Evolutionary conservation across 2,329 filamentous ascomycete genomes (phyloP), one percentile per base, ranked within the genome.

Genomic region (Fusarium pseudonygamai): DNA sequence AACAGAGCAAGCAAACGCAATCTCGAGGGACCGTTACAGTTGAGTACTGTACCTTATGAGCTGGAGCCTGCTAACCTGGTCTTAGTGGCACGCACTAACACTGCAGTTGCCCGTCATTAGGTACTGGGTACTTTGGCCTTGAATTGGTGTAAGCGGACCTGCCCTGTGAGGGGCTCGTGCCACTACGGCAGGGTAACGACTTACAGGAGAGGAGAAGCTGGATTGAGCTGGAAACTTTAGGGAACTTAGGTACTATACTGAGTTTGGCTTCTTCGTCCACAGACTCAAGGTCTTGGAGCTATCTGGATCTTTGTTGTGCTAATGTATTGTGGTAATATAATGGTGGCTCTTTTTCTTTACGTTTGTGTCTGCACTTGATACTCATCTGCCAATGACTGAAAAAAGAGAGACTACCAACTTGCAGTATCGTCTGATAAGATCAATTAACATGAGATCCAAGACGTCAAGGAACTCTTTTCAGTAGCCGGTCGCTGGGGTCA

Each of bases 181-280:
- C 60, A 65, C 65, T 59, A 49, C 64, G 49, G 49, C 61, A 57
- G 40, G 73, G 71, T 75, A 75, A 75, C 70, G 60, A 74, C 50
- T 73, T 49, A 69, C 53, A 73, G 53, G 53, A 45, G 53, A 49
- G 56, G 60, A 42, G 37, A 47, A 42, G 45, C 45, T 45, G 24
- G 52, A 30, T 36, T 55, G 36, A 68, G 63, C 49, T 60, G 50
- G 40, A 56, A 37, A 47, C 28, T 49, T 46, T 34, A 39, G 37
- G 37, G 37, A 39, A 39, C 37, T 22, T 39, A 24, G 36, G 36
- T 18, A 16, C 34, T 36, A 16, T 18, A 16, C 34, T 36, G 8
- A 37, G 40, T 34, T 47, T 62, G 50, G 59, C 58, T 64, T 67
- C 52, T 74, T 71, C 63, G 42, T 66, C 58, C 46, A 15, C 28